Percentiles rank a stretch among this genome's conserved stretches.
These are phyloP conservation scores for Letharia lupina DNA, from an alignment of 495 filamentous ascomycete genomes.

Conservation along the genomic window DNA sequence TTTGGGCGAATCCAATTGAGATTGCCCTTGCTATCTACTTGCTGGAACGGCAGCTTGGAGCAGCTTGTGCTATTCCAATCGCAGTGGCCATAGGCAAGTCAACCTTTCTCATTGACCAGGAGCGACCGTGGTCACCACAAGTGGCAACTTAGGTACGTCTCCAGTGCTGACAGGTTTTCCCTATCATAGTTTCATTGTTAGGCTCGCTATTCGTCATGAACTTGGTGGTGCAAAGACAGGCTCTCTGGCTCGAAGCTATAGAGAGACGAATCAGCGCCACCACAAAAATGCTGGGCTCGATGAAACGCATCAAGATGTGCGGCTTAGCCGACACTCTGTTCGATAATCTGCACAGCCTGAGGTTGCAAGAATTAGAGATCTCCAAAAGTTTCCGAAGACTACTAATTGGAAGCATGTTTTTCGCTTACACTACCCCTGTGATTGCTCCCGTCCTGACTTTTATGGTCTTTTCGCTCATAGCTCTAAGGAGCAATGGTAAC, in stretches of 20 bases:
- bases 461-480: constrained; percentile 41
- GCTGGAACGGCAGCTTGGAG: constrained; percentile 48
- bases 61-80: constrained; percentile 47
- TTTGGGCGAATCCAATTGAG: constrained; percentile 52
- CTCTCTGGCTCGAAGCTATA: constrained; percentile 45
- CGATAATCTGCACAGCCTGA: constrained; percentile 40
- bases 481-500: constrained; percentile 33
- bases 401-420: constrained; percentile 46
- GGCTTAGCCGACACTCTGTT: constrained; percentile 41
- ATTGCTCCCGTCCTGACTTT: constrained; percentile 47
- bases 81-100: constrained; percentile 42
- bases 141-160: background rate
- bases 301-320: constrained; percentile 58
- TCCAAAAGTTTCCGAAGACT: constrained; percentile 49
- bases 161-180: background rate
- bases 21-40: constrained; percentile 52
- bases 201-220: constrained; percentile 39
- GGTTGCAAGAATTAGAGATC: constrained; percentile 49
- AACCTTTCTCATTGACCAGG: background rate
- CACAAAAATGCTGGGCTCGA: constrained; percentile 43
- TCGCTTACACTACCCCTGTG: constrained; percentile 36
- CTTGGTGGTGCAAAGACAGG: constrained; percentile 41
- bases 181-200: constrained; percentile 29
- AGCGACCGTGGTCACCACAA: background rate
- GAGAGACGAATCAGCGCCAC: constrained; percentile 45